Conservation (phyloP, 2,329 filamentous ascomycete species). For the Lachnellula suecica region DNA sequence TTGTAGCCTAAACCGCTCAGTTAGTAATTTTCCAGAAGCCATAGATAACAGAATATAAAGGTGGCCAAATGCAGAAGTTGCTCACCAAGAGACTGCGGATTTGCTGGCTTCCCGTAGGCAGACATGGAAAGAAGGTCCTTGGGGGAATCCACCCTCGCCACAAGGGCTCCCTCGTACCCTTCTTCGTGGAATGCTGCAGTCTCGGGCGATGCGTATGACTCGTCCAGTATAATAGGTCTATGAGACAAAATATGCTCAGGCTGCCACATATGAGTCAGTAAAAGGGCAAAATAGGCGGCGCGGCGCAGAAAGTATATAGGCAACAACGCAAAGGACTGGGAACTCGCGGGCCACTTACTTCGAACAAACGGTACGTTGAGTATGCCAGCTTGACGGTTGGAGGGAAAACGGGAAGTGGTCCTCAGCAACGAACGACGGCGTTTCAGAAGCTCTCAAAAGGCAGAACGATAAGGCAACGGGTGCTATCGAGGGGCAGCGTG, state of each 20-base stretch:
- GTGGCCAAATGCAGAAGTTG: constrained; percentile 28
- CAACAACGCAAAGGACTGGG: background rate
- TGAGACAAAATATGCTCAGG: constrained; percentile 28
- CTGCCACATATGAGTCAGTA: constrained; percentile 25
- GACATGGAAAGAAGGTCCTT: constrained; percentile 65
- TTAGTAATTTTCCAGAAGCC: constrained; percentile 13
- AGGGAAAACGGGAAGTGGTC: constrained; percentile 1
- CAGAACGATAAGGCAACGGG: background rate
- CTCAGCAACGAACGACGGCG: background rate
- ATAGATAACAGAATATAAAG: background rate
- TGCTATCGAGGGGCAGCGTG: background rate
- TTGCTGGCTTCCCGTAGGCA: constrained; percentile 74
- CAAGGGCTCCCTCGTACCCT: constrained; percentile 35
- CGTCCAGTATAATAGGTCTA: constrained; percentile 35
- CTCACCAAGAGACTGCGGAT: constrained; percentile 80
- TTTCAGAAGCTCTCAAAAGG: constrained; percentile 1
- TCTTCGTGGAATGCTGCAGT: constrained; percentile 35
- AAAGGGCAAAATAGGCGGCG: background rate
- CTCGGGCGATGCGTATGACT: constrained; percentile 35
- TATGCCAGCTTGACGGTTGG: constrained; percentile 35
- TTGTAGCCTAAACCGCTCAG: constrained; percentile 29
- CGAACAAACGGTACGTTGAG: constrained; percentile 33
- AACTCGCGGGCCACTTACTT: constrained; percentile 29
- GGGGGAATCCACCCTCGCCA: constrained; percentile 33
- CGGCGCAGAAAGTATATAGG: background rate